A percentile compares a stretch with the other conserved stretches of the same genome.
Conservation (phyloP, 2,329 filamentous ascomycete species). For the Phoma sp. region DNA sequence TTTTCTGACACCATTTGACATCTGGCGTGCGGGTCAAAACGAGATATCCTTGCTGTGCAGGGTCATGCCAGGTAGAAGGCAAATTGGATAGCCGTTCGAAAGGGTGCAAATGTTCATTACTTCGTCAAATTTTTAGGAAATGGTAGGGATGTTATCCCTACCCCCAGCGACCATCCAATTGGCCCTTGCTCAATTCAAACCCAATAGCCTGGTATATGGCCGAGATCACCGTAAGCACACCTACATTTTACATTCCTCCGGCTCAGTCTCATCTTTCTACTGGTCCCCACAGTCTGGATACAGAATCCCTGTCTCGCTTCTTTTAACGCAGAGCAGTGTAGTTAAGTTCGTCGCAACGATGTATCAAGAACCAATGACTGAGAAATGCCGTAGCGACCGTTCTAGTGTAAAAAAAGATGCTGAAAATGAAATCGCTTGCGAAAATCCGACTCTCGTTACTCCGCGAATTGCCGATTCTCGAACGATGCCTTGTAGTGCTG, state of each 20-base stretch:
- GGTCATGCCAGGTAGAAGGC: neutral
- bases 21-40: neutral
- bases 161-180: neutral
- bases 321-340: constrained; percentile 12
- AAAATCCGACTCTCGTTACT: neutral
- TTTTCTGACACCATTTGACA: constrained; percentile 1
- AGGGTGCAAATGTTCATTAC: constrained; percentile 1
- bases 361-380: neutral
- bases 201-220: constrained; percentile 11
- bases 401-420: constrained; percentile 3
- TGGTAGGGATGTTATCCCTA: constrained; percentile 1
- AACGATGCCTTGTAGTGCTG: neutral
- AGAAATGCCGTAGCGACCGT: constrained; percentile 5
- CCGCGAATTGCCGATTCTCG: neutral
- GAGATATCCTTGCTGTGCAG: neutral
- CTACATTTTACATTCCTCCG: constrained; percentile 9
- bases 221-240: constrained; percentile 2
- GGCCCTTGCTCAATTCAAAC: neutral
- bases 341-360: constrained; percentile 6
- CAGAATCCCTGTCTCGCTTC: constrained; percentile 9
- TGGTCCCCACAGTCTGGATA: constrained; percentile 2
- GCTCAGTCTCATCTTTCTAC: neutral
- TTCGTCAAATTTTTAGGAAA: constrained; percentile 4
- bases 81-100: neutral
- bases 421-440: constrained; percentile 4